A percentile compares a stretch with the other conserved stretches of the same genome.
These are phyloP conservation scores for Sarocladium brachiariae DNA, from an alignment of 2,329 filamentous ascomycete species.

Conservation along the genomic window DNA sequence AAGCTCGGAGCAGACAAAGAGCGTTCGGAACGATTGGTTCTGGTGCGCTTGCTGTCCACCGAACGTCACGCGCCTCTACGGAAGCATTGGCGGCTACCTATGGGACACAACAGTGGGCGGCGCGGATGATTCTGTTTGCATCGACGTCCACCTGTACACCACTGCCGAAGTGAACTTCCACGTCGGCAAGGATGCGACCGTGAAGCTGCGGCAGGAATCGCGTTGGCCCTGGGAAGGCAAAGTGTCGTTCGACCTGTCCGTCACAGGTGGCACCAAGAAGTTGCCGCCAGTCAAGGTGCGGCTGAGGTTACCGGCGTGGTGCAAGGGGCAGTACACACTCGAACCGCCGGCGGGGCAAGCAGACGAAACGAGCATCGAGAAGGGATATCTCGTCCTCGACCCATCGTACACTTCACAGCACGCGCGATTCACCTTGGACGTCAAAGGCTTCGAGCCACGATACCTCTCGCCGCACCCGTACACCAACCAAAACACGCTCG, in stretches of 20 bases:
- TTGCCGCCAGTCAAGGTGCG: conserved; percentile 28
- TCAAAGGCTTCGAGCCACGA: conserved; percentile 39
- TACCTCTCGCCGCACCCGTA: conserved; percentile 47
- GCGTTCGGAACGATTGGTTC: conserved; percentile 49
- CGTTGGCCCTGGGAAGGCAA: conserved; percentile 53
- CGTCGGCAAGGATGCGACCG: conserved; percentile 20
- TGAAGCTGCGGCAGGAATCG: conserved; percentile 41
- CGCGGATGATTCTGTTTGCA: conserved; percentile 27
- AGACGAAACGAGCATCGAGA: conserved; percentile 18
- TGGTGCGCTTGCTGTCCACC: conserved; percentile 54
- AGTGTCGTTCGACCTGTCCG: conserved; percentile 37
- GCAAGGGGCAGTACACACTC: conserved; percentile 25
- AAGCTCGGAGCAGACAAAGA: conserved; percentile 42
- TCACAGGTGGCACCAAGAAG: conserved; percentile 18
- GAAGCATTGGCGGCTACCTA: conserved; percentile 49
- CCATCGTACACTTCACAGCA: conserved; percentile 32
- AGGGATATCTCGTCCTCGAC: conserved; percentile 43
- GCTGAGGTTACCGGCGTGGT: conserved; percentile 50
- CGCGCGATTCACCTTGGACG: conserved; percentile 26
- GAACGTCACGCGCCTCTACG: conserved; percentile 49
- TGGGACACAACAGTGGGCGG: conserved; percentile 32
- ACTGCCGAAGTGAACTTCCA: conserved; percentile 37
- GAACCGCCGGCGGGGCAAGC: conserved; percentile 24
- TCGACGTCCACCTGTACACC: conserved; percentile 52
- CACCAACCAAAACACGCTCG: conserved; percentile 46